Conservation (phyloP, 2,329 filamentous ascomycete genomes). For the Anthostomella pinea region DNA sequence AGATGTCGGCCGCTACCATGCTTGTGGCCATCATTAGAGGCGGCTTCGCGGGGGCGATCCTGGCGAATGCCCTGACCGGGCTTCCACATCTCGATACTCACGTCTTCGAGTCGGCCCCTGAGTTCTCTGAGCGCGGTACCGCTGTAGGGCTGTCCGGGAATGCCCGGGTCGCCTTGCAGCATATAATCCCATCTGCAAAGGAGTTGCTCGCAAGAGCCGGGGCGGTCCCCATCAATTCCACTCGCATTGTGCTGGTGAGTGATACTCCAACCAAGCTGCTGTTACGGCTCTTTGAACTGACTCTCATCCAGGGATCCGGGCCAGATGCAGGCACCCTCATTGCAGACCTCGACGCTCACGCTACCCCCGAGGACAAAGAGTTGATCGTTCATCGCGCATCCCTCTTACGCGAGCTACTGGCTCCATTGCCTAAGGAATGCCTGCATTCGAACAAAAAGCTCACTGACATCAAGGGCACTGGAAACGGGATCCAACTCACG, state of each 20-base stretch:
- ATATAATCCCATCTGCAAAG: slow-evolving; percentile 8
- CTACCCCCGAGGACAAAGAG: too few relatives aligned
- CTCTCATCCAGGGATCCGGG: slow-evolving; percentile 13
- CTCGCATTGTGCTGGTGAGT: slow-evolving; percentile 15
- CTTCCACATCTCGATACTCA: slow-evolving; percentile 8
- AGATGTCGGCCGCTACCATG: too few relatives aligned
- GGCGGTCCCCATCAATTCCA: slow-evolving; percentile 12
- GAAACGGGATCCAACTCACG: slow-evolving; percentile 1
- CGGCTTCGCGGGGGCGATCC: slow-evolving; percentile 11
- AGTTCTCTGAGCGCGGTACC: slow-evolving; percentile 17
- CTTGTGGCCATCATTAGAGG: slow-evolving; percentile 14
- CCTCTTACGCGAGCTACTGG: slow-evolving; percentile 15
- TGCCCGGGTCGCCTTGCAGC: slow-evolving; percentile 5
- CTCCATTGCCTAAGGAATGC: slow-evolving; percentile 9
- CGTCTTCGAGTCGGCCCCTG: slow-evolving; percentile 9
- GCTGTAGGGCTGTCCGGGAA: slow-evolving; percentile 11
- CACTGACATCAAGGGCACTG: neutral
- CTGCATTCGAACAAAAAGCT: slow-evolving; percentile 18
- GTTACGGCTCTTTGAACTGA: too few relatives aligned
- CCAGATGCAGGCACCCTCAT: slow-evolving; percentile 14
- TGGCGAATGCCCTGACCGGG: slow-evolving; percentile 14
- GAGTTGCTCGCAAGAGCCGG: slow-evolving; percentile 13
- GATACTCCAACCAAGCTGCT: too few relatives aligned
- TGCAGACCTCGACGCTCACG: slow-evolving; percentile 5
- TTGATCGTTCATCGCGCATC: slow-evolving; percentile 18